Evolutionary conservation across 768 basidiomycete species (phyloP).

Genomic region (Termitomyces sp.): DNA sequence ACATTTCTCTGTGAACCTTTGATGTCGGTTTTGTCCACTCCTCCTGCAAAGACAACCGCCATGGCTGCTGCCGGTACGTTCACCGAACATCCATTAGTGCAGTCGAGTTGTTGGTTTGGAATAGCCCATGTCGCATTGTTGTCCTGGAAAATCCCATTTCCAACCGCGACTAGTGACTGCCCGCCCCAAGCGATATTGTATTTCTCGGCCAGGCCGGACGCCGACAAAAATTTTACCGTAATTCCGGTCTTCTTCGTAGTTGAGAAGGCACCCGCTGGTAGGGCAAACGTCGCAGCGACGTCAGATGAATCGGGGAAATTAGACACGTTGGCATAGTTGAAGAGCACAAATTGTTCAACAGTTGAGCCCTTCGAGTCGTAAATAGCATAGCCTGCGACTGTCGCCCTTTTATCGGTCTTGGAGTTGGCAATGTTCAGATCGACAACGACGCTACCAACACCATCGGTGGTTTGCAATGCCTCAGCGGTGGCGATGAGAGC

Average conservation of each 20-base stretch:
- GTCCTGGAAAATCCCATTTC: constrained; percentile 33
- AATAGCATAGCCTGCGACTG: constrained; percentile 52
- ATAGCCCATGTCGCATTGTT: constrained; percentile 29
- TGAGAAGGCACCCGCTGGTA: constrained; percentile 30
- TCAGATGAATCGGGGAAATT: constrained; percentile 33
- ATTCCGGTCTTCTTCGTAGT: constrained; percentile 21
- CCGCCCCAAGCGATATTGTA: constrained; percentile 61
- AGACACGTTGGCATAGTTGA: constrained; percentile 47
- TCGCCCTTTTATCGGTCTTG: constrained; percentile 29
- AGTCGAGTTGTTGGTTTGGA: constrained; percentile 33
- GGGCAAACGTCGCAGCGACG: constrained; percentile 30
- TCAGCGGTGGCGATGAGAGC: constrained; percentile 44
- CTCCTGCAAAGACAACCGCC: constrained; percentile 38
- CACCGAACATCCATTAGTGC: constrained; percentile 41
- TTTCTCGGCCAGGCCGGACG: constrained; percentile 43
- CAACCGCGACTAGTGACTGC: constrained; percentile 40
- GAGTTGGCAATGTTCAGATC: constrained; percentile 44
- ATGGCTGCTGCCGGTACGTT: constrained; percentile 46
- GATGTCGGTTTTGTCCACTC: constrained; percentile 1
- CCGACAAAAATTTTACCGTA: constrained; percentile 45
- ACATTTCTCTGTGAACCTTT: neutral
- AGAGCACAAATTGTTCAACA: constrained; percentile 39
- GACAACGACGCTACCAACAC: constrained; percentile 31
- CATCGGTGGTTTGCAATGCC: constrained; percentile 35
- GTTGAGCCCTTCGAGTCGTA: constrained; percentile 48